Evolutionary conservation across 306 rosid genomes (phyloP), one percentile per base, ranked within the genome.

Genomic region (Fragaria vesca): DNA sequence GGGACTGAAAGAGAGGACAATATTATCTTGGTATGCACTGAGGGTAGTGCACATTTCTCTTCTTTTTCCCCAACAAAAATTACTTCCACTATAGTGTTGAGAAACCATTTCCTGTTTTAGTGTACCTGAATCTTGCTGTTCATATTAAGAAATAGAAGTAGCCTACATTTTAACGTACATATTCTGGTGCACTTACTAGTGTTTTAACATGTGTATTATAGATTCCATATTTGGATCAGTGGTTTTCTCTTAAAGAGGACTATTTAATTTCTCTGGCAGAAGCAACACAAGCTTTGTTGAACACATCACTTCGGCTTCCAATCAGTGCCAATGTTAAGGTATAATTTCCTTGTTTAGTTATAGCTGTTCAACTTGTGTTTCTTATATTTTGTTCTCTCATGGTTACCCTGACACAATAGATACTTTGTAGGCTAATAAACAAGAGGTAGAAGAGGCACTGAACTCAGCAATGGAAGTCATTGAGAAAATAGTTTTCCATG

Each of bases 171-270:
- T 38, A 36, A n/a, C 32, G 43, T 43, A 40, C 40, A 62, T 62
- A 38, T 45, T 52, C 15, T 11, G 12, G 40, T 5, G 5, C 21
- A 36, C 40, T 12, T 8, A 50, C 15, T 69, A 40, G 48, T 71
- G 68, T 51, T 77, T 36, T 68, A 73, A 86, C 83, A 70, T 69
- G 52, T 26, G 20, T 66, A 71, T 84, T 82, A 74, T 84, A 93
- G 98, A 84, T 86, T 83, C 93, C 97, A 30, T 83, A 80, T 78
- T 75, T 93, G 84, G 91, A 88, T 69, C 91, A 87, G 85, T 93
- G 98, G 98, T 87, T 90, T 52, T 54, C 75, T 76, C 75, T 91
- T 42, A 83, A 88, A 60, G 94, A 65, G 81, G 94, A 86, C 66
- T 91, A 88, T 84, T 88, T 93, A 12, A 43, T 76, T 76, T 87